These are phyloP conservation scores for Brettanomyces naardenensis DNA, from an alignment of 805 yeast genomes.

Conservation along the genomic window DNA sequence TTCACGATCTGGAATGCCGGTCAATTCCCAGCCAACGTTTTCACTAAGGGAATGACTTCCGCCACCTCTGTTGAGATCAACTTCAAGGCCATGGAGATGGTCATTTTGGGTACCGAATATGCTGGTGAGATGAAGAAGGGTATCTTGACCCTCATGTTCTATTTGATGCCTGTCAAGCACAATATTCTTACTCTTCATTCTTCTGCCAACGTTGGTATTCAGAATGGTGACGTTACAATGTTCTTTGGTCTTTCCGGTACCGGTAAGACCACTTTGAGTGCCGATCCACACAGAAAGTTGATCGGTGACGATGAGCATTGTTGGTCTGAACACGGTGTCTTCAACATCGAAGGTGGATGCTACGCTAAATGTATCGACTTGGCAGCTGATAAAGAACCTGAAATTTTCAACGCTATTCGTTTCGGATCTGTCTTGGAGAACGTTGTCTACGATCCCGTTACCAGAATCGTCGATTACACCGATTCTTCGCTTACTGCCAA, in stretches of 20 bases:
- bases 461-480: conserved; percentile 80
- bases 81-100: conserved; percentile 98
- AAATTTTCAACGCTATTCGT: conserved; percentile 88
- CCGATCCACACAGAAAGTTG: conserved; percentile 87
- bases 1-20: conserved; percentile 98
- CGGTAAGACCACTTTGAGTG: conserved; percentile 95
- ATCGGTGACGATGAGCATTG: conserved; percentile 99
- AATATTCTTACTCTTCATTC: conserved; percentile 90
- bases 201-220: conserved; percentile 83
- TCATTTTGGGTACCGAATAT: conserved; percentile 95
- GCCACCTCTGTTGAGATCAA: conserved; percentile 92
- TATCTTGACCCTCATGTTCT: conserved; percentile 97
- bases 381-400: conserved; percentile 91
- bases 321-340: conserved; percentile 97
- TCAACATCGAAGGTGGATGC: conserved; percentile 99
- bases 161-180: conserved; percentile 93
- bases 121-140: conserved; percentile 99
- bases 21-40: conserved; percentile 95
- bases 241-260: conserved; percentile 98
- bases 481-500: conserved; percentile 85
- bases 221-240: conserved; percentile 79
- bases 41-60: conserved; percentile 96
- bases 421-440: conserved; percentile 95
- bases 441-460: conserved; percentile 70
- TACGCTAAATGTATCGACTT: conserved; percentile 95